Percentiles rank a stretch among this genome's conserved stretches.
Conservation (phyloP, 2,329 filamentous ascomycete genomes). For the Penicillium brevicompactum region DNA sequence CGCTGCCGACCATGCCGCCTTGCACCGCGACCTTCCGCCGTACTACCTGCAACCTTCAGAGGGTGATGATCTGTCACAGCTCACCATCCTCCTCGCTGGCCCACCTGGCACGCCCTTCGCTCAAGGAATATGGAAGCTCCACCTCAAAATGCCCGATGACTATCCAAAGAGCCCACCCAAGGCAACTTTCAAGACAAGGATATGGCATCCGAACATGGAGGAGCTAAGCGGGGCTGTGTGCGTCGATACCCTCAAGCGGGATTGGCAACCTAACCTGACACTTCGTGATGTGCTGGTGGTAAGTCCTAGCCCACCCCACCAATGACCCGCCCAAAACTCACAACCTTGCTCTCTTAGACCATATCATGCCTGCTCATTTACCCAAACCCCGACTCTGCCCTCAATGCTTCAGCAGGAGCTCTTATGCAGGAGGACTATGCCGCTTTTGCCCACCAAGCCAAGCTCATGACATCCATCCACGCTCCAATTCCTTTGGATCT, state of each 20-base stretch:
- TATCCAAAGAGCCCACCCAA: constrained; percentile 56
- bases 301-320: constrained; percentile 19
- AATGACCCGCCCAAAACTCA: neutral
- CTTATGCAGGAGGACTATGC: constrained; percentile 62
- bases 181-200: constrained; percentile 61
- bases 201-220: constrained; percentile 68
- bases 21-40: constrained; percentile 60
- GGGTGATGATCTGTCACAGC: constrained; percentile 58
- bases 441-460: constrained; percentile 58
- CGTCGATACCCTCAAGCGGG: constrained; percentile 65
- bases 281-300: constrained; percentile 60
- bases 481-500: constrained; percentile 55
- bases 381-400: constrained; percentile 64
- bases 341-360: constrained; percentile 40
- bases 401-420: constrained; percentile 63
- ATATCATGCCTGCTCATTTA: constrained; percentile 66
- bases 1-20: constrained; percentile 59
- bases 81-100: constrained; percentile 61
- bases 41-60: constrained; percentile 61
- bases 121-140: constrained; percentile 60
- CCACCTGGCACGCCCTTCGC: constrained; percentile 63
- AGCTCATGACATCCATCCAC: constrained; percentile 64
- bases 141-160: constrained; percentile 61
- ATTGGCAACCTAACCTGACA: constrained; percentile 62
- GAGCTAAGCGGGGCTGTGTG: constrained; percentile 64